Evolutionary conservation across 495 filamentous ascomycete genomes (phyloP), one percentile per base, ranked within the genome.

Genomic region (Aspergillus haitiensis): DNA sequence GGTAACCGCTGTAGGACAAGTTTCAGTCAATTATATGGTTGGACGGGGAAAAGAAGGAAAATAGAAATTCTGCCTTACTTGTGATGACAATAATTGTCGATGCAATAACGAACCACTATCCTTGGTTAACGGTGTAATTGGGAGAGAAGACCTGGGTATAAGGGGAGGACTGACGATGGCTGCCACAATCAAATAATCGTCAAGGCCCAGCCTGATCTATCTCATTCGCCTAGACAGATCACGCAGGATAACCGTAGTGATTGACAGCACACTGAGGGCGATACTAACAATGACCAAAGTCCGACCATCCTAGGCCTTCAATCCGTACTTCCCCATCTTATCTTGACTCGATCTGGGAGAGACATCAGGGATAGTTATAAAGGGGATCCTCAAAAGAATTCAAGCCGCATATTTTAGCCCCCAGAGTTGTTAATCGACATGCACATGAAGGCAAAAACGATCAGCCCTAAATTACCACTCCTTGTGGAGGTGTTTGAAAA

Each of bases 31-130:
- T 10, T n/a, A 15, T 3, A 46, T n/a, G 21, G 6, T 46, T 8
- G 3, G 21, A 18, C 42, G 21, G 7, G 3, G 7, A 7, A 46
- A 46, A 18, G 21, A 18, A 1, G 12, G 42, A 46, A 46, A 46
- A 7, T 7, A 46, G 21, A 27, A 27, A 27, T 27, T 27, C 21
- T 40, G 37, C n/a, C 47, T 31, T 31, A 50, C 47, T 31, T 7
- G 47, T 50, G 7, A 50, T 50, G 47, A 50, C 47, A 31, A 50
- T 15, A 27, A 31, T 32, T 50, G 47, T 50, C 47, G 47, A 50
- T 12, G 21, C 47, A 21, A 50, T 12, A 18, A 50, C 47, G 32
- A 50, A 50, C 13, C 47, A 50, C 47, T 50, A 31, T 6, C 0
- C 47, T 3, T 1, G 2, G n/a, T 40, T 50, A 5, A 21, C 32